These are phyloP conservation scores for Calonectria hawksworthii DNA, from an alignment of 2,329 filamentous ascomycete genomes.

Conservation along the genomic window DNA sequence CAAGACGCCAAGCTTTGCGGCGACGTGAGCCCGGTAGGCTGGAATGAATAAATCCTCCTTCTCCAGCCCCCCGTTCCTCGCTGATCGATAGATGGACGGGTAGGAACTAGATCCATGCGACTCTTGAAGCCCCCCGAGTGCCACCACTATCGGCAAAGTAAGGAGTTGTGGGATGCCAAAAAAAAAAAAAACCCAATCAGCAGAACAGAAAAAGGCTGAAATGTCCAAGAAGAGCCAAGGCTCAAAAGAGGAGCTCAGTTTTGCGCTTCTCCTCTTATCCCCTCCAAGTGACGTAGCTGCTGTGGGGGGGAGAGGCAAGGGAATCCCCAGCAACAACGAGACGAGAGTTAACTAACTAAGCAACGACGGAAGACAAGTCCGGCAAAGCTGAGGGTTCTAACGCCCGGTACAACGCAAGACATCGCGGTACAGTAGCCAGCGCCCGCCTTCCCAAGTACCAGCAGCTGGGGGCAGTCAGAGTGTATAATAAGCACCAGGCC, in stretches of 20 bases:
- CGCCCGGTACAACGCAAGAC: neutral
- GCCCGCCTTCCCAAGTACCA: neutral
- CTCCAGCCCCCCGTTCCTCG: neutral
- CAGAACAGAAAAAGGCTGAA: neutral
- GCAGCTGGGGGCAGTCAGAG: neutral
- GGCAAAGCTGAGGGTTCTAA: neutral
- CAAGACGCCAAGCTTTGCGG: slow-evolving; percentile 27
- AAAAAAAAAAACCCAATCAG: neutral
- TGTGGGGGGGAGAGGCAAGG: slow-evolving; percentile 17
- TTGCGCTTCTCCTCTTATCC: slow-evolving; percentile 9
- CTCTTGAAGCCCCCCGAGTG: neutral
- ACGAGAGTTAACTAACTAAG: neutral
- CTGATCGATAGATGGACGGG: neutral
- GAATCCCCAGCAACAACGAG: slow-evolving; percentile 14
- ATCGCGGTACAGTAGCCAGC: neutral
- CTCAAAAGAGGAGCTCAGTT: neutral
- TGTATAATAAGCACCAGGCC: neutral
- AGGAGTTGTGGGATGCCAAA: neutral
- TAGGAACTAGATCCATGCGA: slow-evolving; percentile 7
- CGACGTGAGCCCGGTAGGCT: slow-evolving; percentile 9
- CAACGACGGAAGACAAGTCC: neutral
- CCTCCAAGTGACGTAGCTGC: slow-evolving; percentile 14
- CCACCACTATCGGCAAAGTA: neutral
- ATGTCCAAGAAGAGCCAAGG: neutral
- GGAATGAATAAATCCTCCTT: neutral